Base-by-base conservation (phyloP, 1,139 yeast species). In the Yamadazyma conglobata region DNA sequence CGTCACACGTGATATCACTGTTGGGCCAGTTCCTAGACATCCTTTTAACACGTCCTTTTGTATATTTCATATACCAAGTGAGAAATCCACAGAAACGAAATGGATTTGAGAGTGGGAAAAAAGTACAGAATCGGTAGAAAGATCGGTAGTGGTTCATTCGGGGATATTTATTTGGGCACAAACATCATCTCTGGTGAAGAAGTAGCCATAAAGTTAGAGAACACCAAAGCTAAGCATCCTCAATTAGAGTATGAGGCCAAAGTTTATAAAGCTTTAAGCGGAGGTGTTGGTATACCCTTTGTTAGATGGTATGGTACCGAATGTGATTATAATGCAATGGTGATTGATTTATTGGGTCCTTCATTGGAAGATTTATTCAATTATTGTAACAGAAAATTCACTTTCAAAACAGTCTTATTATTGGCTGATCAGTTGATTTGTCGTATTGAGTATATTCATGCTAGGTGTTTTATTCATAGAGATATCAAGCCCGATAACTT, bases 281-380 rank as follows among this genome's bases (percentile, higher is more conserved):
- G 98, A 19, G 97, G 97, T 22, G 94, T 91, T 21, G 98, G 98
- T 24, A 89, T 91, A 37, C 97, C 98, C 3, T 89, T 88, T 60
- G 89, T 89, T 24, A 77, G 97, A 56, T 91, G 96, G 96, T 91
- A 79, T 57, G 98, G 98, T 22, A 84, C 94, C 2, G 98, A 91
- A 56, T 86, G 95, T 47, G 96, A 89, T 55, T 89, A 87, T 56
- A 87, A 91, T 56, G 96, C 96, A 25, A 83, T 91, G 88, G 97
- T 91, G 31, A 88, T 91, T 50, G 98, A 91, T 56, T 73, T 91
- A 35, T 70, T 91, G 50, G 98, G 98, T 6, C 98, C 98, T 3
- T 84, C 95, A 1, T 70, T 91, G 44, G 98, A 91, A 56, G 98
- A 91, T 56, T 70, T 91, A 50, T 91, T 91, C 73, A 89, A 91